phyloP scores from a whole-genome alignment of 208 protist genomes.

The Trypanosoma rangeli region DNA sequence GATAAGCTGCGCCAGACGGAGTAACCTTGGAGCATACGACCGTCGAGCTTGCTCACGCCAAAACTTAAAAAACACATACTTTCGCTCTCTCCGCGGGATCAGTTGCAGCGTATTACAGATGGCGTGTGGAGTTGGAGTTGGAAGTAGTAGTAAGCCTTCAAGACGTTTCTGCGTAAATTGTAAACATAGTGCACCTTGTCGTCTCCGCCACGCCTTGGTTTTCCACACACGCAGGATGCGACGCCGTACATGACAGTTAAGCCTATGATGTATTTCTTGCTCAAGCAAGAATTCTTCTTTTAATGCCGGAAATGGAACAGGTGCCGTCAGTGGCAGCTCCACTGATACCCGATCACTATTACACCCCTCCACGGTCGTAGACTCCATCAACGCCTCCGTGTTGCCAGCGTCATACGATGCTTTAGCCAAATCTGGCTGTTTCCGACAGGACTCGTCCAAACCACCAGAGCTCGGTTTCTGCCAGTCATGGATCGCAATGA shows the following conservation, averaged over 20 bases:
- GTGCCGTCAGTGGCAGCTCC: conserved; percentile 1
- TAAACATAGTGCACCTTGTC: conserved; percentile 11
- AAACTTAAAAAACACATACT: conserved; percentile 25
- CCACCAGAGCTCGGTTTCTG: background rate
- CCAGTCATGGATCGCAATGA: background rate
- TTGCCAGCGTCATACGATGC: background rate
- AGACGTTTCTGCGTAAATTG: conserved; percentile 16
- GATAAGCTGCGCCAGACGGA: conserved; percentile 9
- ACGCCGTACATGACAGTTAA: background rate
- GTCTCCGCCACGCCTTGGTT: background rate
- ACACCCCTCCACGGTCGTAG: background rate
- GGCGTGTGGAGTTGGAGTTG: conserved; percentile 5
- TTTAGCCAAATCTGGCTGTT: background rate
- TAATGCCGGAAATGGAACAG: conserved; percentile 2
- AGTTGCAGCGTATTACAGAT: conserved; percentile 15
- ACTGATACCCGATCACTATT: background rate
- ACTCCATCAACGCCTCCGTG: background rate
- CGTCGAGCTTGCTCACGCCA: conserved; percentile 18
- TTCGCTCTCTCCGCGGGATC: conserved; percentile 24
- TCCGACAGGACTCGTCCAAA: background rate
- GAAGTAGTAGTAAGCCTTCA: conserved; percentile 1
- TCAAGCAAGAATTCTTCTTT: background rate
- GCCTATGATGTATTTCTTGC: background rate
- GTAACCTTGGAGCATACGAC: conserved; percentile 20
- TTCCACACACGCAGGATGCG: conserved; percentile 14